These are phyloP conservation scores for Halteria grandinella DNA, from an alignment of 73 alveolate genomes.

Conservation along the genomic window DNA sequence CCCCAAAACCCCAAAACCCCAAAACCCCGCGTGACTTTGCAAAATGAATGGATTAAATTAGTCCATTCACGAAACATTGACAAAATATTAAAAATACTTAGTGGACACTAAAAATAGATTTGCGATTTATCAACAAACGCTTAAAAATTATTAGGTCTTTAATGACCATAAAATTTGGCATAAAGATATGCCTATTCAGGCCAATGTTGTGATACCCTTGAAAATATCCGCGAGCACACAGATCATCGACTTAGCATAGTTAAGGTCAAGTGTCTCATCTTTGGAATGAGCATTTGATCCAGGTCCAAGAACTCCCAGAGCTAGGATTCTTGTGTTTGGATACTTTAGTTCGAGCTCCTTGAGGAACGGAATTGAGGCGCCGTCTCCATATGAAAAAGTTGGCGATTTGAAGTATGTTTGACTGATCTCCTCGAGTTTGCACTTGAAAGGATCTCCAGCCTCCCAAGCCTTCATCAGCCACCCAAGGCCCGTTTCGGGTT, in stretches of 20 bases:
- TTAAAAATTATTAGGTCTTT: too few relatives aligned
- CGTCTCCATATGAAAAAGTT: constrained; percentile 61
- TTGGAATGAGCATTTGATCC: constrained; percentile 69
- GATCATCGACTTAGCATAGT: constrained; percentile 75
- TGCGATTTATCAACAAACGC: too few relatives aligned
- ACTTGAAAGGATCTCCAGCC: constrained; percentile 40
- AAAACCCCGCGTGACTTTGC: too few relatives aligned
- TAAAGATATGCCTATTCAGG: too few relatives aligned
- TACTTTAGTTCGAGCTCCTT: constrained; percentile 36
- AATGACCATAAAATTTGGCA: too few relatives aligned
- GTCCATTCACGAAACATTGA: too few relatives aligned
- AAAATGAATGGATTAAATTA: too few relatives aligned
- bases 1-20: too few relatives aligned
- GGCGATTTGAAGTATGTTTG: constrained; percentile 55
- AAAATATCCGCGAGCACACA: not conserved
- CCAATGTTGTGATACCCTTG: too few relatives aligned
- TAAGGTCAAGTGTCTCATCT: constrained; percentile 78
- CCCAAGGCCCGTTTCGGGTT: constrained; percentile 68
- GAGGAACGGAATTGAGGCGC: constrained; percentile 72
- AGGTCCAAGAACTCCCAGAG: constrained; percentile 66
- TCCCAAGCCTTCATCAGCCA: constrained; percentile 46
- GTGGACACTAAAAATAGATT: too few relatives aligned
- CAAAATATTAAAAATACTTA: too few relatives aligned
- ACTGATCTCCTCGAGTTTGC: constrained; percentile 48
- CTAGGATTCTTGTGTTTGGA: constrained; percentile 63